These are phyloP conservation scores for Tympanopsis confertula DNA, from an alignment of 2,329 filamentous ascomycete species.

Conservation along the genomic window DNA sequence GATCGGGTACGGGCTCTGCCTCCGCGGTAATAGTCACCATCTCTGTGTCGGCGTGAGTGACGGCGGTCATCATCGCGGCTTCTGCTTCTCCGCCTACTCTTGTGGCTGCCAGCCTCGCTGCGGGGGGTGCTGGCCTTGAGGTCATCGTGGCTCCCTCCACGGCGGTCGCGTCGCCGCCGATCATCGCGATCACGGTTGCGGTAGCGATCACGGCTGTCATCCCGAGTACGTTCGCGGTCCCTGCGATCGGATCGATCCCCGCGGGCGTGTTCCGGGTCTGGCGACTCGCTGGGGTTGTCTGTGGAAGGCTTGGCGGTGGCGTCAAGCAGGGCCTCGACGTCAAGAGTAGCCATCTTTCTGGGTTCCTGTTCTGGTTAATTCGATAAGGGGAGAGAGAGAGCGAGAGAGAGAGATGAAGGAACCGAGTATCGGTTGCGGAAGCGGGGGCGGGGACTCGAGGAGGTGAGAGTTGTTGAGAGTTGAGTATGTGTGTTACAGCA, in stretches of 20 bases:
- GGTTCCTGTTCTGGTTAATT: no score
- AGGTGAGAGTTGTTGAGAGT: no score
- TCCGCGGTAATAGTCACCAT: constrained; percentile 63
- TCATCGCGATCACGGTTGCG: constrained; percentile 36
- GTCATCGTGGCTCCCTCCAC: constrained; percentile 36
- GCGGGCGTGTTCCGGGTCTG: constrained; percentile 21
- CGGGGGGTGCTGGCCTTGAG: constrained; percentile 56
- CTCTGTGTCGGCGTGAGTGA: constrained; percentile 62
- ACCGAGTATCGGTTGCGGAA: no score
- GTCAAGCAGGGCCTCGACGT: constrained; percentile 85
- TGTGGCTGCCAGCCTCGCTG: constrained; percentile 70
- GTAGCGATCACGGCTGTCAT: constrained; percentile 49
- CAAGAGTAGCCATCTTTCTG: constrained; percentile 64
- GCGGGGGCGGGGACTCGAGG: no score
- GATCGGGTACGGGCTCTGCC: constrained; percentile 53
- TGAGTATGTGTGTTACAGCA: no score
- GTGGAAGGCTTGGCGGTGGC: constrained; percentile 57
- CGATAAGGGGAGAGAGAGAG: no score
- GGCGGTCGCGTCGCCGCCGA: constrained; percentile 43
- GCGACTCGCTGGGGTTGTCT: constrained; percentile 23
- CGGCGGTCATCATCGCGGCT: constrained; percentile 68
- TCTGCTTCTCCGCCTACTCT: constrained; percentile 69
- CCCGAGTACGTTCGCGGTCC: constrained; percentile 26
- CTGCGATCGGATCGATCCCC: constrained; percentile 6
- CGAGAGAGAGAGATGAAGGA: no score